These are phyloP conservation scores for Cytospora chrysosperma DNA, from an alignment of 2,329 filamentous ascomycete genomes.

Conservation along the genomic window DNA sequence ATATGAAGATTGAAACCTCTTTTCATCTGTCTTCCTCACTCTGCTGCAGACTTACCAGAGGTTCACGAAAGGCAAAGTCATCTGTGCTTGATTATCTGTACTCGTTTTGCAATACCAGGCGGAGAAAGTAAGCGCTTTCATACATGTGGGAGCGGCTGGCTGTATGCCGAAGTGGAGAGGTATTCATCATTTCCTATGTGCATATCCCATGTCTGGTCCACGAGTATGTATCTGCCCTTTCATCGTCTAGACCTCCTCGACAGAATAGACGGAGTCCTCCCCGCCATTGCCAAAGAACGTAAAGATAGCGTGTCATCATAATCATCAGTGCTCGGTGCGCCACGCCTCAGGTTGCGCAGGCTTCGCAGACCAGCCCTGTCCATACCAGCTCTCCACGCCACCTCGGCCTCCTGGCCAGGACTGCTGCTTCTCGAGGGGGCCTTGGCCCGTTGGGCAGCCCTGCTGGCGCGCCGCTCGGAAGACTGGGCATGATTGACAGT, in stretches of 20 bases:
- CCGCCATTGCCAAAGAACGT: slow-evolving; percentile 23
- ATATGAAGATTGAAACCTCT: too few relatives aligned
- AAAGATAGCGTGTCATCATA: slow-evolving; percentile 20
- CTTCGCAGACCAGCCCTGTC: slow-evolving; percentile 22
- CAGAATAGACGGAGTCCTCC: not conserved
- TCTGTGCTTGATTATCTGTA: too few relatives aligned
- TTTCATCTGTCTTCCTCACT: too few relatives aligned
- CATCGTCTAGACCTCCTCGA: not conserved
- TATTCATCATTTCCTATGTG: not conserved
- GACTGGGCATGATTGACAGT: slow-evolving; percentile 2
- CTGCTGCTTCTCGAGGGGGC: slow-evolving; percentile 10
- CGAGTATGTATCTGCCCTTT: not conserved
- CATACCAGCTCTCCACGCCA: slow-evolving; percentile 19
- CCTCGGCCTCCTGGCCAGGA: slow-evolving; percentile 3
- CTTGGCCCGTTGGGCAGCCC: slow-evolving; percentile 2
- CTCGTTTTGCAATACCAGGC: too few relatives aligned
- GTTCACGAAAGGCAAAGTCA: too few relatives aligned
- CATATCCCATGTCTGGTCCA: not conserved
- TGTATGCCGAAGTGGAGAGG: not conserved
- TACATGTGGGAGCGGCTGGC: too few relatives aligned
- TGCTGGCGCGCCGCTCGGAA: slow-evolving; percentile 8
- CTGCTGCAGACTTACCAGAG: too few relatives aligned
- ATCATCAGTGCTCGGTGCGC: slow-evolving; percentile 16
- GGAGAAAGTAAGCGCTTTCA: too few relatives aligned
- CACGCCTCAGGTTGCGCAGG: slow-evolving; percentile 19